Evolutionary conservation across 2,329 filamentous ascomycete species (phyloP), one percentile per base, ranked within the genome.

Genomic region (Penicillium sp.): DNA sequence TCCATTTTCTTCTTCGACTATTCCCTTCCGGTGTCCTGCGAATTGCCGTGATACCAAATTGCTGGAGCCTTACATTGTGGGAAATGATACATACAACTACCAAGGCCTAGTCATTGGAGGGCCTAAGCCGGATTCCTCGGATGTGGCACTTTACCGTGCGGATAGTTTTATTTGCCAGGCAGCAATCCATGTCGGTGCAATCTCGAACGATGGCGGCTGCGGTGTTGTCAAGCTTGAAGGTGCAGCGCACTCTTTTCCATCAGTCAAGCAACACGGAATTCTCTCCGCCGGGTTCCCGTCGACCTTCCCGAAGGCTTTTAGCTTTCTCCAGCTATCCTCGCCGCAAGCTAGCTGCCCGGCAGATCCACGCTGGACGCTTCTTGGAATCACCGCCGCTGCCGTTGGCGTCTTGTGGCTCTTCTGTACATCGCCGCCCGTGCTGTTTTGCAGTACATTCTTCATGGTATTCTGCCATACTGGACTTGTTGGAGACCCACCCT

Each of bases 391-490:
- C 0, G 81, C 93, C 25, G 84, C 86, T 50, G 96, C 95, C 65
- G 90, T 92, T 2, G 82, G 84, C 27, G 72, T 92, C 0, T 73
- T 97, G 11, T 92, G 91, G 4, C 78, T 99, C 5, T 92, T 95
- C 72, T 93, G 90, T 2, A 86, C 87, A 0, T 91, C 88, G 0
- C 86, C 92, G 0, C 81, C 84, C 1, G 81, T 93, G 1, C 94
- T 97, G 76, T 97, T 95, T 81, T 91, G 91, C 72, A 87, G 87
- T 49, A 81, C 86, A 36, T 97, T 97, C 66, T 81, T 87, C 51
- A 89, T 88, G 66, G 79, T 96, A 38, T 97, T 96, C 76, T 90
- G 90, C 78, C 92, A 96, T 62, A 90, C 96, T 16, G 92, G 91
- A 7, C 83, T 97, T 65, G 93, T 91, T 10, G 92, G 91, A 1